A percentile compares a stretch with the other conserved stretches of the same genome.
Conservation (phyloP, 805 yeast genomes). For the Saturnispora serradocipensis region DNA sequence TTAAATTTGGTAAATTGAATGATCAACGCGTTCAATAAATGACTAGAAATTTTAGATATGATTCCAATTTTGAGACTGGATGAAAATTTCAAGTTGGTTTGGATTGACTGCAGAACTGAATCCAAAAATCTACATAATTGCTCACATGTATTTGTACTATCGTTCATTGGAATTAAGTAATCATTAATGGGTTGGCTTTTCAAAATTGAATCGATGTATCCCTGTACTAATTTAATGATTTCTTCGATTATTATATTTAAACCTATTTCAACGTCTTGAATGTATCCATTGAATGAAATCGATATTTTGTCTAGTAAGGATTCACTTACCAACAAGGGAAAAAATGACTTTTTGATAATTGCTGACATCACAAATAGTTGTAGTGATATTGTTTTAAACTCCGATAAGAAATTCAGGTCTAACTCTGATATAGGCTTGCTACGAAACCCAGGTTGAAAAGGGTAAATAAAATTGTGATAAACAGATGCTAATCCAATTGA, state of each 20-base stretch:
- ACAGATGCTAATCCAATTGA: conserved; percentile 69
- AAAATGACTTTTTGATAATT: conserved; percentile 61
- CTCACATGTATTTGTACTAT: conserved; percentile 66
- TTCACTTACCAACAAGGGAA: conserved; percentile 49
- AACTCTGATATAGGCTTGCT: conserved; percentile 19
- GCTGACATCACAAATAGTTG: conserved; percentile 54
- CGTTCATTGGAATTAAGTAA: conserved; percentile 30
- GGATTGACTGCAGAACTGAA: conserved; percentile 31
- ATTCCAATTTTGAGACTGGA: conserved; percentile 17
- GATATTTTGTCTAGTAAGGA: conserved; percentile 14
- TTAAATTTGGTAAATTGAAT: conserved; percentile 67
- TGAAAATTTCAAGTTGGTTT: conserved; percentile 24
- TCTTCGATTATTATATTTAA: conserved; percentile 57
- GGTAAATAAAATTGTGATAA: conserved; percentile 29
- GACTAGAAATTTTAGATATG: conserved; percentile 16
- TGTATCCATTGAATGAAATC: conserved; percentile 19
- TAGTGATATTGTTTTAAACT: conserved; percentile 18
- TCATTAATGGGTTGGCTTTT: conserved; percentile 65
- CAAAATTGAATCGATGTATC: conserved; percentile 40
- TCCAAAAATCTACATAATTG: conserved; percentile 43
- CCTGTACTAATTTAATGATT: conserved; percentile 42
- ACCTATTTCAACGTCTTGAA: conserved; percentile 42
- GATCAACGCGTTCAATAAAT: conserved; percentile 43
- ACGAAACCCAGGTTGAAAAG: conserved; percentile 19
- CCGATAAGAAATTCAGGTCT: conserved; percentile 16